Percentiles rank a stretch among this genome's conserved stretches.
Evolutionary conservation across 192 early-diverging fungal species (phyloP).

Genomic region (Haplosporangium gracile): DNA sequence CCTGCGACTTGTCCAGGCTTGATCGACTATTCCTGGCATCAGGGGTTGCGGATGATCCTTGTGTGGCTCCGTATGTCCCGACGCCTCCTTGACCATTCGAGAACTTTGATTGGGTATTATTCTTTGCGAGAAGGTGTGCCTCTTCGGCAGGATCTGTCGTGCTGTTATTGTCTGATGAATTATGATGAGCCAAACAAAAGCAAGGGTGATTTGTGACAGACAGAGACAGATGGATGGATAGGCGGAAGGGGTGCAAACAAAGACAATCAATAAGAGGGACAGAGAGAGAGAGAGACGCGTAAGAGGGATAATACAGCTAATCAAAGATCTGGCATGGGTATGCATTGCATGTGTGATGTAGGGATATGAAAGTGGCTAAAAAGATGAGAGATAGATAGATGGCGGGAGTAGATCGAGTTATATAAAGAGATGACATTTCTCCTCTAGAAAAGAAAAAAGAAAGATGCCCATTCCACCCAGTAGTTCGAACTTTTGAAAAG

Average conservation of each 20-base stretch:
- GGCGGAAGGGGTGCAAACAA: background rate
- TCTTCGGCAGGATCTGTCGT: constrained; percentile 1
- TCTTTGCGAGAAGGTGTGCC: constrained; percentile 17
- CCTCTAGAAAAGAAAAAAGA: background rate
- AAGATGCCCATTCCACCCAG: background rate
- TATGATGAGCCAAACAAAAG: background rate
- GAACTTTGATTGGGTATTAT: background rate
- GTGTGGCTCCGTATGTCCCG: background rate
- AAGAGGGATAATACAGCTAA: background rate
- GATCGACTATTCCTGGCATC: constrained; percentile 2
- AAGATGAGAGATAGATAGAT: background rate
- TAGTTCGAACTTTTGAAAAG: background rate
- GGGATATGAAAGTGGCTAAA: background rate
- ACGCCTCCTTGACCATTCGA: background rate
- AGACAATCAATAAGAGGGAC: background rate
- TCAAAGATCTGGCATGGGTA: background rate
- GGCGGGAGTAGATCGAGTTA: background rate
- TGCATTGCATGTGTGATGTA: background rate
- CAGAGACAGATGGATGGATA: background rate
- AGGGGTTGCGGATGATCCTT: background rate
- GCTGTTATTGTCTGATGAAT: background rate
- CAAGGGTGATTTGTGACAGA: background rate
- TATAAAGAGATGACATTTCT: background rate
- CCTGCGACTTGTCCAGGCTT: background rate
- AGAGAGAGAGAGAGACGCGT: background rate